These are phyloP conservation scores for Taphrina populina DNA, from an alignment of 1,139 yeast genomes.

Conservation along the genomic window DNA sequence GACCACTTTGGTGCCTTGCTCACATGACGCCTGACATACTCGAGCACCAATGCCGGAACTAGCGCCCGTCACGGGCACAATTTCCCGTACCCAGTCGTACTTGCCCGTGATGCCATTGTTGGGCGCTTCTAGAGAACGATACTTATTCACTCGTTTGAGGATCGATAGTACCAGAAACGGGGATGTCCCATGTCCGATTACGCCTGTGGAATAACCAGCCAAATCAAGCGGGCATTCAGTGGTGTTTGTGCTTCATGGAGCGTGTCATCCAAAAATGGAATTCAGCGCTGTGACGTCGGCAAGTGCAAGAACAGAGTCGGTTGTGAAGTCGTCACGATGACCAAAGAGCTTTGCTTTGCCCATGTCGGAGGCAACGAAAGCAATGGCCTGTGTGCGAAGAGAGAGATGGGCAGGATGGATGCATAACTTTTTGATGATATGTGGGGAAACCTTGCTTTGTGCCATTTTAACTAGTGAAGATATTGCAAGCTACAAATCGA, in stretches of 20 bases:
- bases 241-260: slow-evolving; percentile 18
- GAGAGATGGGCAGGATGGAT: no score
- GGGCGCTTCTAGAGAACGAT: background rate
- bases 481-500: no score
- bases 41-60: slow-evolving; percentile 59
- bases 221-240: background rate
- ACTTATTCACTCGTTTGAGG: background rate
- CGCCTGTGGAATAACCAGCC: slow-evolving; percentile 19
- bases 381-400: no score
- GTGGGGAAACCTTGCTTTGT: no score
- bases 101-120: slow-evolving; percentile 7
- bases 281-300: slow-evolving; percentile 11
- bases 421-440: no score
- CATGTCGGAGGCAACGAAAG: no score
- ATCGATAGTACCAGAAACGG: slow-evolving; percentile 16
- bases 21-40: slow-evolving; percentile 33
- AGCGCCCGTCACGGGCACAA: slow-evolving; percentile 73
- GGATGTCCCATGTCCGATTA: slow-evolving; percentile 26
- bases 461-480: no score
- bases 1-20: slow-evolving; percentile 44
- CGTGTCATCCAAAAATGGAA: slow-evolving; percentile 15
- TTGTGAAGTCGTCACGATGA: slow-evolving; percentile 28
- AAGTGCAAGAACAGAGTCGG: slow-evolving; percentile 23
- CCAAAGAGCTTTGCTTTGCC: slow-evolving; percentile 24
- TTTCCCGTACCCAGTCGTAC: slow-evolving; percentile 45